Evolutionary conservation across 2,329 filamentous ascomycete species (phyloP).

Genomic region (Colletotrichum endophyticum): DNA sequence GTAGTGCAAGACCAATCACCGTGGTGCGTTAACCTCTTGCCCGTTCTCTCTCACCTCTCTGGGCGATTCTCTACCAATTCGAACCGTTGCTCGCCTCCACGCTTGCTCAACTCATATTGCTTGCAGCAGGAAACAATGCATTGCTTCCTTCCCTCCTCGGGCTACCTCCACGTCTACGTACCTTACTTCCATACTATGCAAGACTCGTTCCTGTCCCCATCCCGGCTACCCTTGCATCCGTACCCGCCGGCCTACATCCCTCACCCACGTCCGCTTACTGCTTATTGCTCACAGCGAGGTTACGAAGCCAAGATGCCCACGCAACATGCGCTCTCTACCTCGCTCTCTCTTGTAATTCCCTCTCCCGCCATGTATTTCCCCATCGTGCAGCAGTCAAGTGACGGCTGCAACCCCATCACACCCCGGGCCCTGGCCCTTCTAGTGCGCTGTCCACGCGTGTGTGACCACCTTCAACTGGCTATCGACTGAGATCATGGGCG

Average conservation of each 20-base stretch:
- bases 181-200: neutral
- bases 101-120: neutral
- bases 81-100: neutral
- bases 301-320: neutral
- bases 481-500: conserved; percentile 26
- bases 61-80: neutral
- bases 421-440: neutral
- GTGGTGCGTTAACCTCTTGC: conserved; percentile 15
- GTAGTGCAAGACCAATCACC: conserved; percentile 30
- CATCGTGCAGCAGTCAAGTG: conserved; percentile 13
- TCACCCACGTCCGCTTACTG: conserved; percentile 5
- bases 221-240: conserved; percentile 1
- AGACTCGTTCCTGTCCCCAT: neutral
- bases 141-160: neutral
- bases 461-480: conserved; percentile 28
- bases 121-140: conserved; percentile 4
- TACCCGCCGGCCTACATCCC: conserved; percentile 15
- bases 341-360: neutral
- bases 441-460: conserved; percentile 2
- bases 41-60: neutral
- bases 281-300: neutral
- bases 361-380: neutral
- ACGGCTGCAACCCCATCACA: neutral
- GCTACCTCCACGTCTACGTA: neutral
- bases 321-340: neutral